phyloP scores from a whole-genome alignment of 2,329 filamentous ascomycete genomes.

The Colletotrichum sidae region DNA sequence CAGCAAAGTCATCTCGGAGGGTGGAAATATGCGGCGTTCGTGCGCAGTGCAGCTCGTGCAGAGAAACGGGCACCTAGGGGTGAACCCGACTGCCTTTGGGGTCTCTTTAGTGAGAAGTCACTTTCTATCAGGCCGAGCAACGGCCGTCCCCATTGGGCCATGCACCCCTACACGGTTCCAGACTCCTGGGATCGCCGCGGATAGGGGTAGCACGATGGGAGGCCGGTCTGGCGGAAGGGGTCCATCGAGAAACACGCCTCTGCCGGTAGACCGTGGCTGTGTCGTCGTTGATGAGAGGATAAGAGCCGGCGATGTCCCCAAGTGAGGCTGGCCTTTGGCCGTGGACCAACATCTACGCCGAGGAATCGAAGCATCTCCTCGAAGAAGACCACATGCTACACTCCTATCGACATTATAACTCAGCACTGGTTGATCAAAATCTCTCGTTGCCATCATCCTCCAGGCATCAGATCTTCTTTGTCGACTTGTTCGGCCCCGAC shows the following conservation, averaged over 20 bases:
- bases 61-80: constrained; percentile 17
- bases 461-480: too few relatives aligned
- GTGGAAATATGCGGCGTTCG: constrained; percentile 2
- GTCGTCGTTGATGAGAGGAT: constrained; percentile 24
- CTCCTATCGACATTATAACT: too few relatives aligned
- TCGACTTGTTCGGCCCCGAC: not conserved
- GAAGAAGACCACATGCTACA: not conserved
- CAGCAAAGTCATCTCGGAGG: not conserved
- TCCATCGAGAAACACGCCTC: constrained; percentile 16
- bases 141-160: constrained; percentile 28
- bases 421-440: too few relatives aligned
- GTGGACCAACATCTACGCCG: not conserved
- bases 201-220: constrained; percentile 31
- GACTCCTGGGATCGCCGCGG: constrained; percentile 37
- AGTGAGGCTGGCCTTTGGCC: not conserved
- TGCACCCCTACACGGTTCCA: constrained; percentile 26
- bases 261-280: constrained; percentile 17
- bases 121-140: constrained; percentile 36
- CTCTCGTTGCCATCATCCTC: too few relatives aligned
- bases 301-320: constrained; percentile 21
- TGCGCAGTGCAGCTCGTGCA: constrained; percentile 20
- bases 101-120: constrained; percentile 36
- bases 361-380: not conserved
- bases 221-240: constrained; percentile 30
- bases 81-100: constrained; percentile 15